Percentiles rank a stretch among this genome's conserved stretches.
These are phyloP conservation scores for Ilyonectria robusta DNA, from an alignment of 2,329 filamentous ascomycete genomes.

Conservation along the genomic window DNA sequence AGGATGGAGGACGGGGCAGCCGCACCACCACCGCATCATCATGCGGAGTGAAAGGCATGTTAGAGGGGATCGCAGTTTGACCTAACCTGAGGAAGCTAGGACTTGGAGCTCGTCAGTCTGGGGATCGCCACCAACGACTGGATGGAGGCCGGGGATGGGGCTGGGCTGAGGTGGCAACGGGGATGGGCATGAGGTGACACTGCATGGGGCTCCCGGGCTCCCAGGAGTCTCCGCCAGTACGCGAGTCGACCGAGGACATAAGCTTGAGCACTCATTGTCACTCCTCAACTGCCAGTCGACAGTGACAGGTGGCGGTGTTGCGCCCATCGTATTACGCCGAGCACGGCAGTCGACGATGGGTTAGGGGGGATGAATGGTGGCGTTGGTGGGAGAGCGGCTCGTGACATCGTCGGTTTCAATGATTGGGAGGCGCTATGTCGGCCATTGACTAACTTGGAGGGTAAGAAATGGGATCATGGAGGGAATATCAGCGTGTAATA, in stretches of 20 bases:
- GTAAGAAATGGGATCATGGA: not conserved
- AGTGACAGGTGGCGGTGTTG: not conserved
- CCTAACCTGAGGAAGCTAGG: not conserved
- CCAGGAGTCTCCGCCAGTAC: not conserved
- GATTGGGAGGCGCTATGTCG: conserved; percentile 6
- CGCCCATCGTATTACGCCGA: not conserved
- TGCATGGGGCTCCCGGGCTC: not conserved
- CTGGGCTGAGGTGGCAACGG: not conserved
- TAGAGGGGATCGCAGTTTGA: not conserved
- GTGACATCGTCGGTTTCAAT: conserved; percentile 1
- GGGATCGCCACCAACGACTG: conserved; percentile 1
- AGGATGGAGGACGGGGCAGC: not conserved
- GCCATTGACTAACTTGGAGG: not conserved
- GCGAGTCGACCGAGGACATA: not conserved
- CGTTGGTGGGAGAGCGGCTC: not conserved
- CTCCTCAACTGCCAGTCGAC: not conserved
- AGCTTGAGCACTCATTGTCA: not conserved
- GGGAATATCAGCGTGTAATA: not conserved
- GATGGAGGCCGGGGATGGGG: not conserved
- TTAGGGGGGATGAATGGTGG: not conserved
- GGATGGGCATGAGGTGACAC: not conserved
- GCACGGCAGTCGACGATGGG: not conserved
- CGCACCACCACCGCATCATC: not conserved
- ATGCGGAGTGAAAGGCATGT: not conserved
- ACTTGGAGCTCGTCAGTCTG: not conserved